phyloP scores from a whole-genome alignment of 2,329 filamentous ascomycete species.

The Neoarthrinium moseri region DNA sequence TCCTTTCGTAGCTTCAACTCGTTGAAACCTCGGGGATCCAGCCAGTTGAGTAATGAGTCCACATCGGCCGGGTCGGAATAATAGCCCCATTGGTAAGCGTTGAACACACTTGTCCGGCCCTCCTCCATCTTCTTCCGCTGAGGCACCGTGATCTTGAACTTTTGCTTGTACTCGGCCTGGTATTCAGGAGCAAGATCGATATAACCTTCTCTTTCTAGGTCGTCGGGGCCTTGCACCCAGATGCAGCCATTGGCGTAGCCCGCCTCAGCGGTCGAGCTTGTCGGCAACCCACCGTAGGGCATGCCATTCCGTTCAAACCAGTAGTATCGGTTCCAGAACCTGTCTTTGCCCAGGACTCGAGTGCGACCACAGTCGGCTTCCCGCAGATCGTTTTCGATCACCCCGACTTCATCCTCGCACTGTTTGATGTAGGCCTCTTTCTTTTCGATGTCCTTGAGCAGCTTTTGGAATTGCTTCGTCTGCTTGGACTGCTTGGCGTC shows the following conservation, averaged over 20 bases:
- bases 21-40: conserved; percentile 82
- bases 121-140: conserved; percentile 87
- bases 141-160: conserved; percentile 78
- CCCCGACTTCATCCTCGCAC: conserved; percentile 81
- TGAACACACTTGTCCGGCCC: conserved; percentile 73
- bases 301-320: conserved; percentile 99
- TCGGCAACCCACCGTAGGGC: conserved; percentile 86
- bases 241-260: conserved; percentile 92
- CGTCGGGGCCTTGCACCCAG: conserved; percentile 94
- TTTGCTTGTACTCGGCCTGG: conserved; percentile 71
- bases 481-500: conserved; percentile 73
- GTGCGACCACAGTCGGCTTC: conserved; percentile 93
- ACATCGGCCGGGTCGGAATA: conserved; percentile 78
- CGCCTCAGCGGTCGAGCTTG: conserved; percentile 82
- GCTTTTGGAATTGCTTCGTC: conserved; percentile 83
- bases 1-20: conserved; percentile 89
- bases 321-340: conserved; percentile 98
- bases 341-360: conserved; percentile 84
- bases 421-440: conserved; percentile 77
- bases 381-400: conserved; percentile 86
- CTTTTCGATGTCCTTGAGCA: conserved; percentile 85
- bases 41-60: conserved; percentile 79
- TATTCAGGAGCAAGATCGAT: conserved; percentile 73
- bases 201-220: conserved; percentile 81
- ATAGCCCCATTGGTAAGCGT: conserved; percentile 85